phyloP scores from a whole-genome alignment of 306 rosid genomes.

The Corylus heterophylla region DNA sequence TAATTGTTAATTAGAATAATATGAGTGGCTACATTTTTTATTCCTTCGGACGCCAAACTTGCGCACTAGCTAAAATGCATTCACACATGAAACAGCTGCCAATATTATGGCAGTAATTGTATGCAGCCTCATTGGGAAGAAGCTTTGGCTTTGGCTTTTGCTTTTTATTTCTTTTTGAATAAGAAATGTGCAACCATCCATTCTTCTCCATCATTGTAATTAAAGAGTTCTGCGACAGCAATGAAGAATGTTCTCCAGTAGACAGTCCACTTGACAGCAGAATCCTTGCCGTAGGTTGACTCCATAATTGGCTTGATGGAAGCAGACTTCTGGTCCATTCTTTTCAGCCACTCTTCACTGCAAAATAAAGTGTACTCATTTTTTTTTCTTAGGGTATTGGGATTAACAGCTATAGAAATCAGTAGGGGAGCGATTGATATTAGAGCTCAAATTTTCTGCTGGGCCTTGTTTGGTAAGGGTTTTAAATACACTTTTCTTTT shows the following conservation, averaged over 20 bases:
- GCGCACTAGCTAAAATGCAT: neutral
- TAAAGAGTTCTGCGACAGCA: constrained; percentile 87
- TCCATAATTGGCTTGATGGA: constrained; percentile 77
- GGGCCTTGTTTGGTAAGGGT: too few relatives aligned
- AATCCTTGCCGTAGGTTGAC: constrained; percentile 78
- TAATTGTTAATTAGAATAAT: neutral
- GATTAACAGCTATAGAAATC: neutral
- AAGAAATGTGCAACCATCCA: constrained; percentile 87
- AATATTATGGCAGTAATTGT: too few relatives aligned
- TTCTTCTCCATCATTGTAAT: constrained; percentile 84
- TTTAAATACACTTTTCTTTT: too few relatives aligned
- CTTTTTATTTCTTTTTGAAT: constrained; percentile 63
- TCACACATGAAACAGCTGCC: neutral
- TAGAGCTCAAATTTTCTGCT: neutral
- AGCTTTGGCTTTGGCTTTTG: neutral
- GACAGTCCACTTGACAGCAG: constrained; percentile 86
- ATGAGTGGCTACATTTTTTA: too few relatives aligned
- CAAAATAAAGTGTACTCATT: constrained; percentile 19
- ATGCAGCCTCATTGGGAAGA: too few relatives aligned
- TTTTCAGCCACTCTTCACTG: constrained; percentile 98
- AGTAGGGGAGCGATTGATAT: neutral
- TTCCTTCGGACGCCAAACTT: neutral
- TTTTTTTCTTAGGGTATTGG: neutral
- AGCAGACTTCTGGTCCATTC: constrained; percentile 61
- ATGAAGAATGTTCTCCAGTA: constrained; percentile 96